phyloP scores from a whole-genome alignment of 2,329 filamentous ascomycete species.

The Alternaria brassicicola region DNA sequence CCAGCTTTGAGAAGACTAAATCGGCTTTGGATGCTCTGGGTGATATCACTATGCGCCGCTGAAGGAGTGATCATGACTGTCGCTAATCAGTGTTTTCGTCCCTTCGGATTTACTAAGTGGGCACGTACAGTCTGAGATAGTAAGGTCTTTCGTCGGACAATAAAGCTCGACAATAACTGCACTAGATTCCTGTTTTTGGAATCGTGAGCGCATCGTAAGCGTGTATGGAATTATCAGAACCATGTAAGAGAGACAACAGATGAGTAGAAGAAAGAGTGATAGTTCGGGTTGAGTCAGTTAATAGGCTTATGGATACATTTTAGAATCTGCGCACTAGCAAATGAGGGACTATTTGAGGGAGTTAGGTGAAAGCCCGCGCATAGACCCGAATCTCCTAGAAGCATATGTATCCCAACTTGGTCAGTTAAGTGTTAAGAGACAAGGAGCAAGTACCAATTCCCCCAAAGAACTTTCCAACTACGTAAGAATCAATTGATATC shows the following conservation, averaged over 20 bases:
- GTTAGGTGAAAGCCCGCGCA: not conserved
- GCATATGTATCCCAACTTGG: not conserved
- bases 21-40: not conserved
- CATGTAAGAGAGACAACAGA: not conserved
- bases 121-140: not conserved
- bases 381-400: not conserved
- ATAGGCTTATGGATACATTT: not conserved
- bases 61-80: not conserved
- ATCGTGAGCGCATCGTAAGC: not conserved
- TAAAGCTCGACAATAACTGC: not conserved
- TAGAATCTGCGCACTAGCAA: not conserved
- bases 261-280: not conserved
- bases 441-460: not conserved
- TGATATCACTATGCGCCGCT: not conserved
- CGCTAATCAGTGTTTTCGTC: not conserved
- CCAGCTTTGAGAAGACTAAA: not conserved
- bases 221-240: not conserved
- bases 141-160: not conserved
- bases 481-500: not conserved
- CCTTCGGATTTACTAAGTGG: accelerated
- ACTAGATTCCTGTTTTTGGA: not conserved
- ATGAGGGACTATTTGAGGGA: not conserved
- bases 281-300: not conserved
- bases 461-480: not conserved
- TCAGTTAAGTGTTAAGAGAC: not conserved